Percentiles rank a stretch among this genome's conserved stretches.
These are phyloP conservation scores for Fraxinus dipetala DNA, from an alignment of 305 asterid genomes.

Conservation along the genomic window DNA sequence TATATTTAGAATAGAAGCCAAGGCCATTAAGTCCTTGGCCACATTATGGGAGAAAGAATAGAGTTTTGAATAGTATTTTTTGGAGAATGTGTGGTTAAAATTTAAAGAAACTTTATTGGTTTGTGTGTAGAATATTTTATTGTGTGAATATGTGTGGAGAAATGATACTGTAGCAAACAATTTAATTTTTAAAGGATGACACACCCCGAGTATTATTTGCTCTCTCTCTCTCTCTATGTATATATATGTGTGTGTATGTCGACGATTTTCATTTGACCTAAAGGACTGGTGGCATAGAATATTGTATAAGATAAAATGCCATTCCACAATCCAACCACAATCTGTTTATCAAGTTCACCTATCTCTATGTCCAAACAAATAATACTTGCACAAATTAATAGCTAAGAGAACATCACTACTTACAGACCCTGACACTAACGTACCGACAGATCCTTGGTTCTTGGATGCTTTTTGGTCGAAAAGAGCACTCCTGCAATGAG, in stretches of 20 bases:
- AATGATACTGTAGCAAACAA: too few relatives aligned
- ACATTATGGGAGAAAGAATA: too few relatives aligned
- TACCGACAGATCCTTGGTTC: conserved; percentile 95
- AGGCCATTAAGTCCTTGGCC: not conserved
- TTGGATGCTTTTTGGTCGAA: conserved; percentile 90
- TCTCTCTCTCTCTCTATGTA: too few relatives aligned
- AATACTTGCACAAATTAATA: conserved; percentile 11
- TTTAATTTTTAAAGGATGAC: too few relatives aligned
- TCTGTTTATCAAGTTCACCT: not conserved
- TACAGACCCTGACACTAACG: conserved; percentile 30
- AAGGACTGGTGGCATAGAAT: not conserved
- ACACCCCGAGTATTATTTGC: too few relatives aligned
- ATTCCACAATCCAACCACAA: not conserved
- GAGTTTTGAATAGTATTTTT: too few relatives aligned
- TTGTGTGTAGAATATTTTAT: too few relatives aligned
- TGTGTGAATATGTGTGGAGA: too few relatives aligned
- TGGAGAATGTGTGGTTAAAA: too few relatives aligned
- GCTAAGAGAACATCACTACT: conserved; percentile 2
- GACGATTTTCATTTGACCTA: not conserved
- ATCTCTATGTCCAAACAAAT: not conserved
- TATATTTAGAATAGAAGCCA: not conserved
- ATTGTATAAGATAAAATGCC: not conserved
- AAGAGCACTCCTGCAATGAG: conserved; percentile 73
- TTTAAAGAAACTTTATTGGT: too few relatives aligned
- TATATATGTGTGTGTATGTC: not conserved